These are phyloP conservation scores for Fabrea salina DNA, from an alignment of 169 alveolate species.

Conservation along the genomic window DNA sequence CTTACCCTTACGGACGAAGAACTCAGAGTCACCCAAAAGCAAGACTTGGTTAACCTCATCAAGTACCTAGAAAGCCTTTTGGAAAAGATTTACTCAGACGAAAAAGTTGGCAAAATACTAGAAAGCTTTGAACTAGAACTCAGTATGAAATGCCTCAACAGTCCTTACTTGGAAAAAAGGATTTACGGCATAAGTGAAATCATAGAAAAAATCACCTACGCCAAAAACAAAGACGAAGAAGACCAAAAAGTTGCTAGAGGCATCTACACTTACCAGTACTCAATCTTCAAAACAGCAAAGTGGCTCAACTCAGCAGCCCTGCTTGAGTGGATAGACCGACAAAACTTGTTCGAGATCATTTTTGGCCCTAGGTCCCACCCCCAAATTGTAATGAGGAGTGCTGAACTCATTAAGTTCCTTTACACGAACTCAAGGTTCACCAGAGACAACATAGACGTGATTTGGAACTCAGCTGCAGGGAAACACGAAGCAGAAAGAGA, in stretches of 20 bases:
- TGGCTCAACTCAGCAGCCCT: conserved; percentile 21
- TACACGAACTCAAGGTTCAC: conserved; percentile 14
- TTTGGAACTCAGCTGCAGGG: not conserved
- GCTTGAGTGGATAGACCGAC: conserved; percentile 6
- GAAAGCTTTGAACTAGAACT: conserved; percentile 29
- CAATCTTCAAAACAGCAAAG: not conserved
- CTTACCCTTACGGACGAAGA: not conserved
- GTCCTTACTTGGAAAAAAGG: conserved; percentile 1
- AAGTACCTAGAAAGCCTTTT: not conserved
- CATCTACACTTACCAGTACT: not conserved
- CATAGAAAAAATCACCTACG: not conserved
- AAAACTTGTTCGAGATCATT: not conserved
- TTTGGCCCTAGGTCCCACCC: conserved; percentile 28
- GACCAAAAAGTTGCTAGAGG: not conserved
- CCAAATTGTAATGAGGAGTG: conserved; percentile 15
- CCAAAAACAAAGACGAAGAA: not conserved
- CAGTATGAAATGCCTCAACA: not conserved
- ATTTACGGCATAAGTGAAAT: conserved; percentile 20
- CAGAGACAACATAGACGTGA: not conserved
- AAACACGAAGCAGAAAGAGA: conserved; percentile 30
- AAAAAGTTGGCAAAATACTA: conserved; percentile 1
- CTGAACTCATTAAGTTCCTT: conserved; percentile 1
- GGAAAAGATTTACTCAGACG: not conserved
- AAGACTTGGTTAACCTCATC: not conserved
- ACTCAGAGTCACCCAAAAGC: not conserved